Evolutionary conservation across 2,329 filamentous ascomycete species (phyloP), one percentile per base, ranked within the genome.

Genomic region (Simplicillium sp.): DNA sequence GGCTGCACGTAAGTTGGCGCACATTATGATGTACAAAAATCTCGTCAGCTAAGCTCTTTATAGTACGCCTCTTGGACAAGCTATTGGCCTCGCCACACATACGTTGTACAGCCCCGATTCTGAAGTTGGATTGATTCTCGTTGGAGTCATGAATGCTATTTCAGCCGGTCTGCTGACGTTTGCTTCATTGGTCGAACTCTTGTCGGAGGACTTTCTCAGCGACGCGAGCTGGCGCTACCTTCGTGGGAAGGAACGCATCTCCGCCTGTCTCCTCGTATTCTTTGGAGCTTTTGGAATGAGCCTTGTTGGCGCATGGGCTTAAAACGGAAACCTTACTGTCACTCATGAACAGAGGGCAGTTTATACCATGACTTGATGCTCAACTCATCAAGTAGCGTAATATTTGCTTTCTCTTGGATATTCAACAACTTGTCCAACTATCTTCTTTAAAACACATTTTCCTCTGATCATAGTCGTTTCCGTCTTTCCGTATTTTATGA

Each of bases 91-190:
- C 12, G 68, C 77, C 14, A 71, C 82, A n/a, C 80, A 84, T 53
- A 76, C 73, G 7, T 61, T 85, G 9, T 87, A 87, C 58, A 79
- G 78, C 50, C 82, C 82, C 4, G 67, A 71, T 40, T 82, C 78
- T 13, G 71, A 81, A 42, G 67, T 75, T 0, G 82, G 82, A 1
- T 63, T 87, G 14, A 65, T 87, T 14, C 75, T 85, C 55, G 82
- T 86, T 14, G 82, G 82, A 3, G 73, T 83, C 52, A 86, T 84
- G 66, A 87, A 87, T 55, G 81, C 80, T 18, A 78, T 87, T 40
- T 84, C 79, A 15, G 77, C 79, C 39, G 82, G 83, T 1, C 61
- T 87, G n/a, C 62, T 87, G 8, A 67, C 84, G 3, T 87, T 84
- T 57, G 82, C 83, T 0, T 81, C 80, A 0, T 62, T 87, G 38